Evolutionary conservation across 2,329 filamentous ascomycete genomes (phyloP).

Genomic region (Nothomitra cinnamomea): DNA sequence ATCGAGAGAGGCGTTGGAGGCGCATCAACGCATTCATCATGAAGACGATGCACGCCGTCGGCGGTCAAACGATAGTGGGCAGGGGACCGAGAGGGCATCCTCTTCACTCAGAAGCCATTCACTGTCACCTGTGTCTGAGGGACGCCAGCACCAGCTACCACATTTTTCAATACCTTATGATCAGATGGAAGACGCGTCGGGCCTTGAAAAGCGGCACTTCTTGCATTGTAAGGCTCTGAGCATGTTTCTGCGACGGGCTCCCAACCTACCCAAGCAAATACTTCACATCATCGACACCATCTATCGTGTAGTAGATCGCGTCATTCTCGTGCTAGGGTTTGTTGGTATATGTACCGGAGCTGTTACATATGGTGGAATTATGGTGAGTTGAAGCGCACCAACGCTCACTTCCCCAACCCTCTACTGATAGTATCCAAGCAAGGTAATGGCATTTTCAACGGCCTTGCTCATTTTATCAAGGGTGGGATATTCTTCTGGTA

Average conservation of each 20-base stretch:
- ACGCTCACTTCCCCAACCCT: background rate
- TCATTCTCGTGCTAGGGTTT: slow-evolving; percentile 64
- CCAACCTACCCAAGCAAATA: slow-evolving; percentile 35
- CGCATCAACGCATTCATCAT: slow-evolving; percentile 30
- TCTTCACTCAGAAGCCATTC: slow-evolving; percentile 50
- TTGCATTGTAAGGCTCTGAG: slow-evolving; percentile 25
- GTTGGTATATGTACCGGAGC: slow-evolving; percentile 54
- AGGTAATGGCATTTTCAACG: slow-evolving; percentile 54
- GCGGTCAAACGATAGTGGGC: slow-evolving; percentile 53
- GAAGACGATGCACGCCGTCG: slow-evolving; percentile 29
- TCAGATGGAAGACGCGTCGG: slow-evolving; percentile 27
- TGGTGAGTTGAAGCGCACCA: slow-evolving; percentile 39
- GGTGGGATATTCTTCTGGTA: slow-evolving; percentile 93
- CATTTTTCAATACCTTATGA: slow-evolving; percentile 26
- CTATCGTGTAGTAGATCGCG: slow-evolving; percentile 56
- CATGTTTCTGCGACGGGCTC: background rate
- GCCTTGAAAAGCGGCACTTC: slow-evolving; percentile 9
- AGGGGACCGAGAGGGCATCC: slow-evolving; percentile 55
- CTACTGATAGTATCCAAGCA: slow-evolving; percentile 34
- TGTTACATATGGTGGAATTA: slow-evolving; percentile 65
- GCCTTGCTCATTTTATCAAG: slow-evolving; percentile 86
- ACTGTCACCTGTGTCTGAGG: slow-evolving; percentile 39
- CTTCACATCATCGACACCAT: slow-evolving; percentile 40
- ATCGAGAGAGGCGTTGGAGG: slow-evolving; percentile 36
- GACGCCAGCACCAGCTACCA: slow-evolving; percentile 24